Conservation (phyloP, 202 grass and related monocot genomes). For the Brachypodium distachyon region DNA sequence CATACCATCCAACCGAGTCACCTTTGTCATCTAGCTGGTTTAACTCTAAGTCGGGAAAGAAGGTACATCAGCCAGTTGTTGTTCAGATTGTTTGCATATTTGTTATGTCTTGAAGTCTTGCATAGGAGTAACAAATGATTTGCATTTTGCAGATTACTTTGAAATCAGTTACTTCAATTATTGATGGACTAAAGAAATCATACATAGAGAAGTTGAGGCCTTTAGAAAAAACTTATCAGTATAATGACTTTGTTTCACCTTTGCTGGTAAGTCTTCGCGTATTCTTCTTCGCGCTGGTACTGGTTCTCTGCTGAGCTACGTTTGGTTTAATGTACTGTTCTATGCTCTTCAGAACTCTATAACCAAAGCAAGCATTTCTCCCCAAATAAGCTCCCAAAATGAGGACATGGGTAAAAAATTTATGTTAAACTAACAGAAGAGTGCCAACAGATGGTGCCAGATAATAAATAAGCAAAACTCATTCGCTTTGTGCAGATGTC, state of each 20-base stretch:
- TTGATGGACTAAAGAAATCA: constrained; percentile 76
- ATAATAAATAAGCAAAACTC: background rate
- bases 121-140: background rate
- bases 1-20: constrained; percentile 22
- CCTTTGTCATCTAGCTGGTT: constrained; percentile 60
- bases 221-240: constrained; percentile 66
- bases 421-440: background rate
- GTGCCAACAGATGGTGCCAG: background rate
- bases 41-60: constrained; percentile 66
- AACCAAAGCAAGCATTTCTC: background rate
- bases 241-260: constrained; percentile 60
- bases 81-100: background rate
- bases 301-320: background rate
- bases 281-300: background rate
- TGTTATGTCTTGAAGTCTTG: background rate
- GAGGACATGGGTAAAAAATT: background rate
- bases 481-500: background rate
- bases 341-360: background rate
- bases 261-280: constrained; percentile 36
- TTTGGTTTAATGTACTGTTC: background rate
- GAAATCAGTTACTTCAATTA: constrained; percentile 75
- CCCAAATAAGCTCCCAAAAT: background rate
- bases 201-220: constrained; percentile 80
- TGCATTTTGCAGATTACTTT: constrained; percentile 39
- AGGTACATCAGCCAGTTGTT: constrained; percentile 22